A percentile compares a stretch with the other conserved stretches of the same genome.
These are phyloP conservation scores for Daucus carota DNA, from an alignment of 129 eudicot genomes.

Conservation along the genomic window DH1_v3.0 NC_030387.2:78501-79000, in stretches of 20 bases:
- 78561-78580: not conserved
- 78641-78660: not conserved
- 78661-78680: not conserved
- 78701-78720: constrained; percentile 43
- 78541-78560: not conserved
- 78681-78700: constrained; percentile 33
- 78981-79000: constrained; percentile 7
- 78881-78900: not conserved
- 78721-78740: constrained; percentile 19
- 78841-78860: constrained; percentile 17
- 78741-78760: constrained; percentile 27
- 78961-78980: not conserved
- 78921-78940: constrained; percentile 36
- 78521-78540: not conserved
- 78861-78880: not conserved
- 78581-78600: constrained; percentile 1
- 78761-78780: not conserved
- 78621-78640: not conserved
- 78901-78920: constrained; percentile 31
- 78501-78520: not conserved
- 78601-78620: not conserved
- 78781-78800: not conserved
- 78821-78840: constrained; percentile 12
- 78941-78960: constrained; percentile 1
- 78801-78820: not conserved